A percentile compares a stretch with the other conserved stretches of the same genome.
These are phyloP conservation scores for Tulasnella sp. DNA, from an alignment of 768 basidiomycete species.

Conservation along the genomic window DNA sequence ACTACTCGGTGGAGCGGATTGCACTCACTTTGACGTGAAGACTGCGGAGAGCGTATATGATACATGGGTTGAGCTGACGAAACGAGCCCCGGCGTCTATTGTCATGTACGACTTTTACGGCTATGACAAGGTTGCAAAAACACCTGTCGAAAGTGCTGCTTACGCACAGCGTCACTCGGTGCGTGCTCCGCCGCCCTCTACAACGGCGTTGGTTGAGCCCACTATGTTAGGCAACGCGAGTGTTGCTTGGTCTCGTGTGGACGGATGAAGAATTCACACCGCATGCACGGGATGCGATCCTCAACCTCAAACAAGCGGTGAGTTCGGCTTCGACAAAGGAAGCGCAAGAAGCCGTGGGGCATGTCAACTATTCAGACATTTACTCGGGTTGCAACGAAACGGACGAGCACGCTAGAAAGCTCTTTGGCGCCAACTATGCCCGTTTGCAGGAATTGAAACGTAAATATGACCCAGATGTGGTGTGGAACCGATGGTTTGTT, in stretches of 20 bases:
- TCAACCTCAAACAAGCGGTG: neutral
- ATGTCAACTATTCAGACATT: neutral
- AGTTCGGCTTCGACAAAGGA: neutral
- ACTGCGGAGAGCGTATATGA: slow-evolving; percentile 6
- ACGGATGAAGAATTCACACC: neutral
- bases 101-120: slow-evolving; percentile 10
- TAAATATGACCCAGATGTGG: slow-evolving; percentile 16
- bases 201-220: too few relatives aligned
- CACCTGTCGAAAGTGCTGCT: neutral
- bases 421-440: slow-evolving; percentile 15
- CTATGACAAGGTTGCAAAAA: neutral
- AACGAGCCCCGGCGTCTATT: neutral
- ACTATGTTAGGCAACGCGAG: too few relatives aligned
- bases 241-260: too few relatives aligned
- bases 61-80: neutral
- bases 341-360: neutral
- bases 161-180: neutral
- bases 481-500: slow-evolving; percentile 18
- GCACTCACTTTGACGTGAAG: neutral
- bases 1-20: neutral
- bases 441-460: slow-evolving; percentile 14
- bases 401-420: neutral
- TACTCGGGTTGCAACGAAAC: neutral
- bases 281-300: neutral
- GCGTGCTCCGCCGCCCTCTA: too few relatives aligned